phyloP scores from a whole-genome alignment of 805 yeast species.

The Sugiyamaella chiloensis region DNA sequence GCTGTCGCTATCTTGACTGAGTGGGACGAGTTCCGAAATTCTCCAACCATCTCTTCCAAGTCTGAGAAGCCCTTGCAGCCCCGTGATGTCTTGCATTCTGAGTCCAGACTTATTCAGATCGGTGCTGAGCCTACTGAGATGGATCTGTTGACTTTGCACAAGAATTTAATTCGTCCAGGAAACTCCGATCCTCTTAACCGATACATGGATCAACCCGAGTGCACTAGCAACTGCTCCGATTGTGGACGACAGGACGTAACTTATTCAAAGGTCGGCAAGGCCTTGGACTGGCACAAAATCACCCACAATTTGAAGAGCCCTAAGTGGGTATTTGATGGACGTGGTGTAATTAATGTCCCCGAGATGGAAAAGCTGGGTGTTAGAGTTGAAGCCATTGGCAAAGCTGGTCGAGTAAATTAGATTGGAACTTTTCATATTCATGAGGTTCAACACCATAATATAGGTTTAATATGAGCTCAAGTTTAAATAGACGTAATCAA shows the following conservation, averaged over 20 bases:
- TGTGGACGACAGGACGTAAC: neutral
- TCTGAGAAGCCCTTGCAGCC: constrained; percentile 2
- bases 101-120: neutral
- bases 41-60: neutral
- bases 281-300: neutral
- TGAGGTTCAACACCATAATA: too few species aligned
- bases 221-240: neutral
- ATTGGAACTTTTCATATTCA: too few species aligned
- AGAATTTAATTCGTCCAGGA: neutral
- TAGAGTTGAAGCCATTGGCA: neutral
- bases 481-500: too few species aligned
- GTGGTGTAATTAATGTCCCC: neutral
- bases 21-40: constrained; percentile 30
- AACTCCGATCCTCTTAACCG: neutral
- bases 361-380: constrained; percentile 1
- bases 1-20: constrained; percentile 31
- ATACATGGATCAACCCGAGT: neutral
- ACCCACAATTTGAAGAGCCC: neutral
- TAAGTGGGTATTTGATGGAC: neutral
- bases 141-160: neutral
- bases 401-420: neutral
- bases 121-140: neutral
- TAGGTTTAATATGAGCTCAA: too few species aligned
- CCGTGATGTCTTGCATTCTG: neutral
- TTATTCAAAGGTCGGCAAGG: neutral